A percentile compares a stretch with the other conserved stretches of the same genome.
phyloP scores from a whole-genome alignment of 305 asterid genomes.

The Fraxinus sp. region DNA sequence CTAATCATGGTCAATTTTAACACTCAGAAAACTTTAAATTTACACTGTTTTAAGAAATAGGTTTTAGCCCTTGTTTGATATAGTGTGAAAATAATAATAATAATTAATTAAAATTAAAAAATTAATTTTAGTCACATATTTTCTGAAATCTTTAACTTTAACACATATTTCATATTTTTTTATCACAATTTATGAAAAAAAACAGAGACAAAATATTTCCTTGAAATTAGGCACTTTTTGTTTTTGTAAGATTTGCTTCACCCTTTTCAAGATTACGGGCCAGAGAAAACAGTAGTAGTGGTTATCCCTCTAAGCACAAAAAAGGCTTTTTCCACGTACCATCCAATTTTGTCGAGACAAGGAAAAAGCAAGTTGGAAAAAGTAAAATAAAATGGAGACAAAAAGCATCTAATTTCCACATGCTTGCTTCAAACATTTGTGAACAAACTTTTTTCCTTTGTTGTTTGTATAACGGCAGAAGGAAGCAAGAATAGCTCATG shows the following conservation, averaged over 20 bases:
- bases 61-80: neutral
- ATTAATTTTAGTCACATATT: neutral
- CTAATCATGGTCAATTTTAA: neutral
- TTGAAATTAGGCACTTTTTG: neutral
- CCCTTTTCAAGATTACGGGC: neutral
- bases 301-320: neutral
- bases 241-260: neutral
- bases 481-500: constrained; percentile 38
- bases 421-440: neutral
- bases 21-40: neutral
- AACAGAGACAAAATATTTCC: neutral
- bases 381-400: neutral
- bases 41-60: neutral
- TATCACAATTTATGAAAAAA: too few relatives aligned
- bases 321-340: neutral
- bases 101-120: too few relatives aligned
- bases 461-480: constrained; percentile 21
- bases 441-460: neutral
- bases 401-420: neutral
- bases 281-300: neutral
- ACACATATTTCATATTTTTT: too few relatives aligned
- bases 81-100: too few relatives aligned
- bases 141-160: neutral
- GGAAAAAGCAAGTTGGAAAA: neutral
- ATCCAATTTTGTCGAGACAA: neutral